Percentiles rank a stretch among this genome's conserved stretches.
Conservation (phyloP, 2,329 filamentous ascomycete genomes). For the Penicillium sp. region DNA sequence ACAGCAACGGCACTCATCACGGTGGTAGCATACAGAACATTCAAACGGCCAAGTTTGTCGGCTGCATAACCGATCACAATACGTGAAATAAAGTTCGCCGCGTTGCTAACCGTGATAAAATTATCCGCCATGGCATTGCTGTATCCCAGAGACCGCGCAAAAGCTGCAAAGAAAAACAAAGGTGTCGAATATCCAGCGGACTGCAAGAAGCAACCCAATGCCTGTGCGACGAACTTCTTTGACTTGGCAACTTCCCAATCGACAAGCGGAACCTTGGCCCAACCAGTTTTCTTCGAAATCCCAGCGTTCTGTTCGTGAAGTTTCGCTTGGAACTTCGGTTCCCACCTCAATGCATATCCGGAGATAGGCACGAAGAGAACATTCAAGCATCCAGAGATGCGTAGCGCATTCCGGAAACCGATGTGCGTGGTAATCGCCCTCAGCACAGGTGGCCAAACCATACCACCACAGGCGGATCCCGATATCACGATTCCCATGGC, state of each 20-base stretch:
- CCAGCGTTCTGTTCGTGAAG: conserved; percentile 18
- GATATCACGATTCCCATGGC: conserved; percentile 43
- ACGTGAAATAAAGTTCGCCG: conserved; percentile 41
- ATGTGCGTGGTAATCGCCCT: conserved; percentile 32
- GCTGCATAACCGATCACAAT: conserved; percentile 42
- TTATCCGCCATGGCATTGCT: conserved; percentile 37
- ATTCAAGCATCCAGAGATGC: conserved; percentile 33
- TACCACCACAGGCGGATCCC: conserved; percentile 42
- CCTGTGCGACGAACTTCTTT: conserved; percentile 39
- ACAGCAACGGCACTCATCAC: conserved; percentile 32
- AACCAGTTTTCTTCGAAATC: conserved; percentile 17
- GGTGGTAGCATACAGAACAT: conserved; percentile 38
- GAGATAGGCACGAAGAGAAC: conserved; percentile 30
- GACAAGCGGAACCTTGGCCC: conserved; percentile 31
- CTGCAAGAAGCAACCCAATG: conserved; percentile 38
- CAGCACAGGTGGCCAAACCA: conserved; percentile 40
- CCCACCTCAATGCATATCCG: conserved; percentile 30
- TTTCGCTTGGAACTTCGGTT: conserved; percentile 28
- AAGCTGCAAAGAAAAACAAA: conserved; percentile 42
- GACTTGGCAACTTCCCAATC: conserved; percentile 29
- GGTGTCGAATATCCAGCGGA: conserved; percentile 43
- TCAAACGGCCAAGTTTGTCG: conserved; percentile 44
- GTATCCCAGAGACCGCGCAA: conserved; percentile 43
- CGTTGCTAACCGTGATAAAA: conserved; percentile 44
- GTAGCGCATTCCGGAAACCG: conserved; percentile 41